These are phyloP conservation scores for Peniophora sp. DNA, from an alignment of 1,284 basidiomycete species.

Conservation along the genomic window DNA sequence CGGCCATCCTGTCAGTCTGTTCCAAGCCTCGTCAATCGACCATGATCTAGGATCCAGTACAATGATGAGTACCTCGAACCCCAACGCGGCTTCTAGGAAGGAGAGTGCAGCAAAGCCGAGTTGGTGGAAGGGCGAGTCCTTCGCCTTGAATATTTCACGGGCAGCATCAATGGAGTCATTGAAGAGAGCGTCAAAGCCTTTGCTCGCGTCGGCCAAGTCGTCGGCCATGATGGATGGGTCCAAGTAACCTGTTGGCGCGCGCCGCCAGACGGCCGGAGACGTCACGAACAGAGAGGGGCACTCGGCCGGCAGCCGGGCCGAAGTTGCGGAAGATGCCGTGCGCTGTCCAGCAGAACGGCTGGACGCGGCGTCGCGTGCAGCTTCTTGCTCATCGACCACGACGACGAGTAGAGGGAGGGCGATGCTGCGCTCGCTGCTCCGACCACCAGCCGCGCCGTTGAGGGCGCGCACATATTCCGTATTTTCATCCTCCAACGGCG, in stretches of 20 bases:
- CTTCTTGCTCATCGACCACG: conserved; percentile 7
- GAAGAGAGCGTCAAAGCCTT: conserved; percentile 63
- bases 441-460: conserved; percentile 15
- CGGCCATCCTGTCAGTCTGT: conserved; percentile 43
- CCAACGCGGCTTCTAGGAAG: conserved; percentile 72
- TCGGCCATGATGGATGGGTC: conserved; percentile 23
- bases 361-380: background rate
- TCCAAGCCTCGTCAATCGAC: background rate
- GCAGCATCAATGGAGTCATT: conserved; percentile 54
- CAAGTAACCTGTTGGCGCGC: conserved; percentile 1
- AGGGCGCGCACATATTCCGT: conserved; percentile 55
- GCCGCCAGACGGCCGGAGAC: too few relatives aligned
- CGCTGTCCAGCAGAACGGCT: background rate
- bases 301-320: background rate
- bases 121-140: conserved; percentile 59
- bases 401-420: conserved; percentile 18
- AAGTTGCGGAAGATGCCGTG: background rate
- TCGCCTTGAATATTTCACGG: conserved; percentile 36
- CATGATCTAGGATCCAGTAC: background rate
- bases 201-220: conserved; percentile 41
- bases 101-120: conserved; percentile 66
- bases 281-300: too few relatives aligned
- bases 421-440: conserved; percentile 42
- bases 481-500: conserved; percentile 68
- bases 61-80: conserved; percentile 52